Evolutionary conservation across 768 basidiomycete genomes (phyloP), one percentile per base, ranked within the genome.

Genomic region (Lactifluus piperatus): DNA sequence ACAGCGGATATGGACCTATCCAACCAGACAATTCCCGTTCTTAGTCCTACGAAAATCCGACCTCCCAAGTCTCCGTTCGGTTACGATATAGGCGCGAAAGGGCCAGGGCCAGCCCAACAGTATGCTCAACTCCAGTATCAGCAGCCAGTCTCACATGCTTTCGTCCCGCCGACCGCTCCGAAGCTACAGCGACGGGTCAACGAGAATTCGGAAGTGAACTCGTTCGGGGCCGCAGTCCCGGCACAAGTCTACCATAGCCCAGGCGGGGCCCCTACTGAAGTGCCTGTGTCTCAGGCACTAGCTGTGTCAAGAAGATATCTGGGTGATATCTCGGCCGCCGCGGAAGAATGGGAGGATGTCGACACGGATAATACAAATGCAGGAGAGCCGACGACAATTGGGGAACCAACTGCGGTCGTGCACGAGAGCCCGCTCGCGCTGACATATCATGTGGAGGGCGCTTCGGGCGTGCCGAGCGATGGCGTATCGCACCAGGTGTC

Each of bases 401-500:
- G 68, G 0, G 75, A 77, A 47, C 71, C 76, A 0, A 72, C 67
- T 11, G 76, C 79, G 2, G 66, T 77, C n/a, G 75, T 81, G 22
- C 75, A 71, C 9, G 79, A 81, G 65, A 81, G 78, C 0, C 78
- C 83, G 1, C 71, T 83, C 24, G 76, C 81, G 0, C 71, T 79
- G 16, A 75, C 78, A 0, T 84, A 78, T 58, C 68, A 74, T 20
- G 80, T 84, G 20, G 75, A 77, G 26, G 81, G 79, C 1, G 65
- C 70, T 5, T 76, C 78, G 0, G 77, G 73, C 20, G 76, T 84
- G 51, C 80, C 82, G 0, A 79, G 76, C 54, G 82, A 84, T 65
- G 79, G 79, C 0, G 69, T 74, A 5, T 71, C 77, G 20, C 83
- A 85, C 65, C 78, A 80, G 51, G 81, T 83, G 4, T 72, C 77